These are phyloP conservation scores for Rhizopus stolonifer DNA, from an alignment of 371 early-diverging fungal species.

Conservation along the genomic window DNA sequence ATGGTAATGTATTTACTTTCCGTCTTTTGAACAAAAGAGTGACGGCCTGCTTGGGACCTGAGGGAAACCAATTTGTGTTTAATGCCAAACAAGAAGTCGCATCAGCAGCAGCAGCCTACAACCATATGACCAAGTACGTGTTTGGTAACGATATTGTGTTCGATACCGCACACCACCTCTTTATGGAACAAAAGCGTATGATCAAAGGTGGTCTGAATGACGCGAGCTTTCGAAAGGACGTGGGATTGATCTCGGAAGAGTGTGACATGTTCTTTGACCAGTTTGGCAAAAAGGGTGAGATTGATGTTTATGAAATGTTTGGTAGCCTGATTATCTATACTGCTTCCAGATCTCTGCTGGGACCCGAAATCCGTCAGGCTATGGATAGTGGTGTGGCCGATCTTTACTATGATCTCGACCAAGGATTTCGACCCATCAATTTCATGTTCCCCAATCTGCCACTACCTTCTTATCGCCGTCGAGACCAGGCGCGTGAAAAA, in stretches of 20 bases:
- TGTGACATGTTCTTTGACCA: conserved; percentile 68
- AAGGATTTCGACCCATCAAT: conserved; percentile 93
- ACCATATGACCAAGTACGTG: conserved; percentile 91
- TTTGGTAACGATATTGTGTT: conserved; percentile 95
- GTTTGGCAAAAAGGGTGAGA: conserved; percentile 21
- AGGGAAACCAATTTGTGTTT: conserved; percentile 95
- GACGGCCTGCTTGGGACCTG: conserved; percentile 88
- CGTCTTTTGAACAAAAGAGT: conserved; percentile 89
- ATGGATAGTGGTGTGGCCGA: conserved; percentile 76
- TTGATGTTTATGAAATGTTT: conserved; percentile 78
- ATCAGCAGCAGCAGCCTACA: conserved; percentile 94
- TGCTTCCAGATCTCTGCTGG: conserved; percentile 91
- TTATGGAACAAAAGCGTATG: conserved; percentile 98
- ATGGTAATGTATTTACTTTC: conserved; percentile 93
- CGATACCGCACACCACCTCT: conserved; percentile 85
- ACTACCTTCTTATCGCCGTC: conserved; percentile 60
- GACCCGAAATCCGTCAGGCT: conserved; percentile 85
- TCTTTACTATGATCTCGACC: conserved; percentile 92
- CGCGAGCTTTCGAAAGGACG: conserved; percentile 83
- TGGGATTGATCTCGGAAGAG: conserved; percentile 85
- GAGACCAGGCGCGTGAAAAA: conserved; percentile 83
- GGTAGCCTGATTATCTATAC: conserved; percentile 92
- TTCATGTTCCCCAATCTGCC: conserved; percentile 63
- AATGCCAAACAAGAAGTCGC: conserved; percentile 87
- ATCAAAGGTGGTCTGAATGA: conserved; percentile 89